A percentile compares a stretch with the other conserved stretches of the same genome.
Evolutionary conservation across 768 basidiomycete species (phyloP).

Genomic region (Lentinus brumalis): DNA sequence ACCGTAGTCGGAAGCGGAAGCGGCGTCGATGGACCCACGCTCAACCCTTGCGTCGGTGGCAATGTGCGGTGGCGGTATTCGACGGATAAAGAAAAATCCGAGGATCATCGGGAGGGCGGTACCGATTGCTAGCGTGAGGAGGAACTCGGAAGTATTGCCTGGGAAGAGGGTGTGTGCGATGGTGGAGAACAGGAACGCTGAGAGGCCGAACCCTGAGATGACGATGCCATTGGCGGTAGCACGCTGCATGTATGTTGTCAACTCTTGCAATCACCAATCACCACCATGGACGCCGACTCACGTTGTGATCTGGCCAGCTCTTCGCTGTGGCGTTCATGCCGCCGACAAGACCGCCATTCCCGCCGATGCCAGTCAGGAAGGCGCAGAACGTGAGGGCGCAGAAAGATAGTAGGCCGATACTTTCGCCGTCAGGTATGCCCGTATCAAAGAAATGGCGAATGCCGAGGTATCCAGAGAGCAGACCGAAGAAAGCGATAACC

Average conservation of each 20-base stretch:
- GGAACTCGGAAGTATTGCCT: conserved; percentile 76
- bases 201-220: conserved; percentile 86
- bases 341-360: conserved; percentile 69
- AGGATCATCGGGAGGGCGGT: conserved; percentile 79
- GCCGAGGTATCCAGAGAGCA: conserved; percentile 74
- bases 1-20: conserved; percentile 24
- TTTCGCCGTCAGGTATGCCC: conserved; percentile 35
- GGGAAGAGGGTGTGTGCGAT: conserved; percentile 72
- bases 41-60: conserved; percentile 28
- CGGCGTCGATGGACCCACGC: conserved; percentile 18
- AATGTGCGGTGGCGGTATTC: conserved; percentile 57
- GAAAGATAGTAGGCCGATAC: conserved; percentile 46
- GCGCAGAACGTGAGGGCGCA: conserved; percentile 59
- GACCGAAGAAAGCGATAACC: conserved; percentile 54
- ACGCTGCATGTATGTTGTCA: conserved; percentile 43
- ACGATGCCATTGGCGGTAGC: conserved; percentile 79
- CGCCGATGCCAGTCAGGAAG: conserved; percentile 77
- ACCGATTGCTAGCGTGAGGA: conserved; percentile 75
- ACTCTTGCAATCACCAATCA: neutral
- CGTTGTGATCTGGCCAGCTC: conserved; percentile 71
- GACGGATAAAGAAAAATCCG: conserved; percentile 74
- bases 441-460: conserved; percentile 68
- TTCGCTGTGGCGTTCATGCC: conserved; percentile 83
- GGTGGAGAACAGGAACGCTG: conserved; percentile 86
- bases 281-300: conserved; percentile 37